phyloP scores from a whole-genome alignment of 208 protist genomes.

The Wallacemonas collosoma region DNA sequence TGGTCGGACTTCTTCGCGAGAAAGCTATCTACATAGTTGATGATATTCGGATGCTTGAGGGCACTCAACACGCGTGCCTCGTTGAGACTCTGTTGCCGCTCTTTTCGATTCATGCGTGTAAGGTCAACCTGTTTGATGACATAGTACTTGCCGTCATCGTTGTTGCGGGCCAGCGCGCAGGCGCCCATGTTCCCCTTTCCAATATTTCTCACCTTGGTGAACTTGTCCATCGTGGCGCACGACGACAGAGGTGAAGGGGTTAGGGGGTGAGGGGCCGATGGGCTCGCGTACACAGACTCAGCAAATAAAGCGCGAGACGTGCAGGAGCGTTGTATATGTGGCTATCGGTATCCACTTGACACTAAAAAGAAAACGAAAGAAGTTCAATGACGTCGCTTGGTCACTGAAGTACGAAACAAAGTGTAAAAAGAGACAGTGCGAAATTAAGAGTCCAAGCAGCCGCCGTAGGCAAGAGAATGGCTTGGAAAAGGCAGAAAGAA shows the following conservation, averaged over 20 bases:
- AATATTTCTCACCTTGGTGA: slow-evolving; percentile 89
- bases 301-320: too few relatives aligned
- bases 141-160: slow-evolving; percentile 91
- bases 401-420: too few relatives aligned
- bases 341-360: too few relatives aligned
- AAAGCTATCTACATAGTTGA: slow-evolving; percentile 94
- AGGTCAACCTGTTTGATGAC: slow-evolving; percentile 95
- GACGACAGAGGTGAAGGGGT: not conserved
- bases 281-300: too few relatives aligned
- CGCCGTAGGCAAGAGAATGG: slow-evolving; percentile 11
- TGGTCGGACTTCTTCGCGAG: slow-evolving; percentile 86
- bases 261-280: too few relatives aligned
- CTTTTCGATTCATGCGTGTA: slow-evolving; percentile 85
- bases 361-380: too few relatives aligned
- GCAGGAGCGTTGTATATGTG: too few relatives aligned
- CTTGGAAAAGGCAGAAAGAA: slow-evolving; percentile 14
- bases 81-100: slow-evolving; percentile 91
- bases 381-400: too few relatives aligned
- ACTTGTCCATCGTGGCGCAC: slow-evolving; percentile 82
- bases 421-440: too few relatives aligned
- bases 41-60: slow-evolving; percentile 94
- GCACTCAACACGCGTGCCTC: slow-evolving; percentile 88
- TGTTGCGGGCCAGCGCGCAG: slow-evolving; percentile 90
- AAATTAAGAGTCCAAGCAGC: too few relatives aligned
- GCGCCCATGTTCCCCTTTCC: slow-evolving; percentile 95